Base-by-base conservation (phyloP, 176 grass and related monocot genomes). In the Chrysopogon serrulatus region DNA sequence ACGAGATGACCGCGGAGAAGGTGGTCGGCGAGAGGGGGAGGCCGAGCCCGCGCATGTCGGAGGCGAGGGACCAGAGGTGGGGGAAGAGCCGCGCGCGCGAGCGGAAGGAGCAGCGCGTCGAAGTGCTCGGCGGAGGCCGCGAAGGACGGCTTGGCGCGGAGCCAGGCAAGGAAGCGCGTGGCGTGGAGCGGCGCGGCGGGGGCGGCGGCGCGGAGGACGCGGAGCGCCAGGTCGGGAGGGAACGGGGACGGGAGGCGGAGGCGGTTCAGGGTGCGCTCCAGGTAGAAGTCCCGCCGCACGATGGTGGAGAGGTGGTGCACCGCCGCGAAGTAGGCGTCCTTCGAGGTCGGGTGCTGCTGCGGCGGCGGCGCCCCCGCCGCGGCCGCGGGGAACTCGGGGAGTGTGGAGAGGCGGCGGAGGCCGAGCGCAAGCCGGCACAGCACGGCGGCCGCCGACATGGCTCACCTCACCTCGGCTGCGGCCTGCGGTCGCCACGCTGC, bases 231-330 rank as follows among this genome's bases (percentile, higher is more conserved):
- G 63, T 98, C 96, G 8, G 89, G 43, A 33, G 93, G n/a, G 79
- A 94, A 90, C 6, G 92, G 91, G n/a, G 89, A 86, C 21, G 96
- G 93, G 76, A 98, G 87, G 85, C 89, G 92, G 74, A 98, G 91
- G 67, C 93, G 91, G 83, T 93, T 90, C 42, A 98, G 85, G 21
- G 96, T 98, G 71, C 91, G 93, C 91, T 98, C 91, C 51, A 98
- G 87, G 83, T 98, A 98, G 96, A 95, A 95, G 70, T 98, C 96
- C n/a, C 90, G 89, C 26, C 88, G 92, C 40, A 98, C 96, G 89
- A 98, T 86, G 42, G 86, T 85, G 44, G 96, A 85, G 82, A 98
- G 87, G 87, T 95, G 93, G 77, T 93, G 87, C 82, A 95, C 89
- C 41, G 76, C 91, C 35, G 91, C 87, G 83, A 95, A 98, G 87